Percentiles rank a stretch among this genome's conserved stretches.
These are phyloP conservation scores for Tylopilus intermedius DNA, from an alignment of 768 basidiomycete species.

Conservation along the genomic window DNA sequence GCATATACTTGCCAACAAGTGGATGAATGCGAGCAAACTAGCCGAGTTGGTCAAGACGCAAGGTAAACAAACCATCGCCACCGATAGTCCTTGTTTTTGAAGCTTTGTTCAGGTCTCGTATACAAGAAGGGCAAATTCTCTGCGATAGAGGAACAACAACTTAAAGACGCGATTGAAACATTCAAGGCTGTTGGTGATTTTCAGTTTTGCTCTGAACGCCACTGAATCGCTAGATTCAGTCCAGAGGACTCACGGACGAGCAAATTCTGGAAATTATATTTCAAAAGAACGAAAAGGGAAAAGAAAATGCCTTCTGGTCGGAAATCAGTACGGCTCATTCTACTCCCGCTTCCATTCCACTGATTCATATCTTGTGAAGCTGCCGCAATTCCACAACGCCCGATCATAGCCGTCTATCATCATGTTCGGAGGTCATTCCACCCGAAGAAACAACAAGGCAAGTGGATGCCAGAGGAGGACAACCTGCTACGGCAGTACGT, in stretches of 20 bases:
- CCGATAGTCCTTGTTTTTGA: constrained; percentile 1
- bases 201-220: neutral
- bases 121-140: constrained; percentile 90
- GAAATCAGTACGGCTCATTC: constrained; percentile 62
- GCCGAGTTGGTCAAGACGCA: constrained; percentile 62
- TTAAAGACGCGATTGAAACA: constrained; percentile 58
- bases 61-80: constrained; percentile 38
- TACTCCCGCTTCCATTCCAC: neutral
- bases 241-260: constrained; percentile 47
- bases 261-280: constrained; percentile 64
- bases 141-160: constrained; percentile 64
- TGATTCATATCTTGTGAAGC: constrained; percentile 39
- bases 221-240: constrained; percentile 30
- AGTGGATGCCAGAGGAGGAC: constrained; percentile 68
- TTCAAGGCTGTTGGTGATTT: constrained; percentile 50
- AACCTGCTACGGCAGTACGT: constrained; percentile 55
- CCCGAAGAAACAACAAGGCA: constrained; percentile 64
- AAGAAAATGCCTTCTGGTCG: constrained; percentile 70
- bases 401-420: constrained; percentile 81
- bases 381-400: constrained; percentile 64
- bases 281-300: constrained; percentile 55
- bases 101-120: constrained; percentile 52
- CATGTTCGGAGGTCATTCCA: constrained; percentile 68
- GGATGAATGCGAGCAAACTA: constrained; percentile 68
- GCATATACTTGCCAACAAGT: constrained; percentile 68